Evolutionary conservation across 768 basidiomycete species (phyloP).

Genomic region (Mycena haematopus): DNA sequence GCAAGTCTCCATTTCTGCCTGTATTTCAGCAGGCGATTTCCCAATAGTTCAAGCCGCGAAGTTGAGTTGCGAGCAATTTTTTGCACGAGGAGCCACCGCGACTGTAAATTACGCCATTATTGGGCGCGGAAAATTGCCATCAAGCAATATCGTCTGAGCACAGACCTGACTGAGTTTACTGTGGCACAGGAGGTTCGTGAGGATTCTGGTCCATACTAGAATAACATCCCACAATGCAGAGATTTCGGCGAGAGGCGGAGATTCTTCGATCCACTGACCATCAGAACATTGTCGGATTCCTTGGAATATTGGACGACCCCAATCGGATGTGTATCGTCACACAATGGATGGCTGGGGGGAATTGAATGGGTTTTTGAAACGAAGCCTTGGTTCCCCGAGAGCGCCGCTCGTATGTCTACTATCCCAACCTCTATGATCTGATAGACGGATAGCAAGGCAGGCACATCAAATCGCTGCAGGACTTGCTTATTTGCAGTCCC

Average conservation of each 20-base stretch:
- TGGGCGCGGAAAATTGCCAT: not conserved
- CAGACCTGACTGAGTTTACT: not conserved
- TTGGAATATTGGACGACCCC: constrained; percentile 9
- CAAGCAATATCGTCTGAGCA: constrained; percentile 3
- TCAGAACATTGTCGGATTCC: not conserved
- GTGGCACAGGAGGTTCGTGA: not conserved
- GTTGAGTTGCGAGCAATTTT: not conserved
- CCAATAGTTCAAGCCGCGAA: not conserved
- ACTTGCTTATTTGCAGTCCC: not conserved
- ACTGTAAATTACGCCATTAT: not conserved
- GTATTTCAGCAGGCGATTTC: not conserved
- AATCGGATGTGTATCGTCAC: constrained; percentile 6
- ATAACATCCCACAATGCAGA: not conserved
- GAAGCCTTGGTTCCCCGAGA: not conserved
- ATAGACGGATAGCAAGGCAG: not conserved
- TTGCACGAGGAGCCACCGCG: not conserved
- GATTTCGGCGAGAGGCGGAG: not conserved
- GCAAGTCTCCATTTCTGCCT: not conserved
- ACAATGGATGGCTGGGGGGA: constrained; percentile 5
- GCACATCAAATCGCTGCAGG: not conserved
- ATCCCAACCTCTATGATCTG: too few relatives aligned
- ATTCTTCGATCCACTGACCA: not conserved
- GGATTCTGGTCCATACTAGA: not conserved
- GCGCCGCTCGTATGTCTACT: not conserved
- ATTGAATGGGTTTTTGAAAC: not conserved